These are phyloP conservation scores for Geotrichum macrosporum DNA, from an alignment of 1,139 yeast species.

Conservation along the genomic window DNA sequence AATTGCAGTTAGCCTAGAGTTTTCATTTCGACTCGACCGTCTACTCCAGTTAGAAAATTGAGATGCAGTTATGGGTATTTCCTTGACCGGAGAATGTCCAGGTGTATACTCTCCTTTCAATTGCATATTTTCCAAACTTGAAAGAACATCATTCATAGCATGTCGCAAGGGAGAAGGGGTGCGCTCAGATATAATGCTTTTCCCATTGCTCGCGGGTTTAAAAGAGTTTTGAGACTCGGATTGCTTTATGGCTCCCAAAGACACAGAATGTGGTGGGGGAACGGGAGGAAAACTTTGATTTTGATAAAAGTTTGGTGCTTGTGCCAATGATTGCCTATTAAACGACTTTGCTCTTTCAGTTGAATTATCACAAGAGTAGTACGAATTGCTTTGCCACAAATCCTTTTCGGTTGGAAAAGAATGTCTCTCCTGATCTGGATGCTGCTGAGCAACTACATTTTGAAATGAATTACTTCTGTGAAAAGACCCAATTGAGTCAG, in stretches of 20 bases:
- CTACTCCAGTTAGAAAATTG: too few relatives aligned
- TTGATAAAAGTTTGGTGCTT: neutral
- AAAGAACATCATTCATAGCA: slow-evolving; percentile 39
- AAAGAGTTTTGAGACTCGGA: neutral
- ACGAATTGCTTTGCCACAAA: too few relatives aligned
- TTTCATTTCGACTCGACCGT: too few relatives aligned
- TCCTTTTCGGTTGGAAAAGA: too few relatives aligned
- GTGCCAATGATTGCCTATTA: slow-evolving; percentile 2
- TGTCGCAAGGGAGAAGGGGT: slow-evolving; percentile 52
- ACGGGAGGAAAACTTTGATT: slow-evolving; percentile 28
- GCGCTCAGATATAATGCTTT: slow-evolving; percentile 29
- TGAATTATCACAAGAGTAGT: slow-evolving; percentile 13
- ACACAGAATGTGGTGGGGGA: slow-evolving; percentile 33
- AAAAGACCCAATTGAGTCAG: too few relatives aligned
- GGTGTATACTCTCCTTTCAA: slow-evolving; percentile 11
- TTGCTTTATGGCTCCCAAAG: slow-evolving; percentile 10
- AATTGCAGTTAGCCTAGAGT: too few relatives aligned
- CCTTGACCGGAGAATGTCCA: slow-evolving; percentile 9
- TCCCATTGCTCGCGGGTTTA: neutral
- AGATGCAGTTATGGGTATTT: slow-evolving; percentile 1
- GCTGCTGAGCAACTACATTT: too few relatives aligned
- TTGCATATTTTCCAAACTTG: slow-evolving; percentile 33
- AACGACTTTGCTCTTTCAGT: slow-evolving; percentile 3
- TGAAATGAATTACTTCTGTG: too few relatives aligned
- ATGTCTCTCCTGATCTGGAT: too few relatives aligned